A percentile compares a stretch with the other conserved stretches of the same genome.
Evolutionary conservation across 345 rosid species (phyloP).

Genomic region (Ceriops tagal): DNA sequence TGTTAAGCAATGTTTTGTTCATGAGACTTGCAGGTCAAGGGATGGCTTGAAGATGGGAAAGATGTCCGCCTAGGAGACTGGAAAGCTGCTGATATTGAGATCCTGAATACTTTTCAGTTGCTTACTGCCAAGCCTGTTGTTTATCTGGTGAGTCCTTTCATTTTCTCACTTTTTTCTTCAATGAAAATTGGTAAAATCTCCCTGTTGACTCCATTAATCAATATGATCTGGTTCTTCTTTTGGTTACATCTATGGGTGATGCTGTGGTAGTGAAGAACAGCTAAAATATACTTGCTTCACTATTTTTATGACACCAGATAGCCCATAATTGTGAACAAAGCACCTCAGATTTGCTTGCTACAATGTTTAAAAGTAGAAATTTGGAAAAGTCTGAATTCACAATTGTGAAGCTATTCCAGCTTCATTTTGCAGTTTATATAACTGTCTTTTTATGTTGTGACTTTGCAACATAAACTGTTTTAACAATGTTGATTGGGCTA

Average conservation of each 20-base stretch:
- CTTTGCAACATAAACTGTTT: neutral
- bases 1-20: constrained; percentile 4
- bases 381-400: neutral
- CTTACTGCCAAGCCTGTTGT: constrained; percentile 97
- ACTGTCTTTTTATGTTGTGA: too few species aligned
- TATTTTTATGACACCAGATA: too few species aligned
- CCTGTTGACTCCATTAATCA: neutral
- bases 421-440: too few species aligned
- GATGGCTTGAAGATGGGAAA: constrained; percentile 77
- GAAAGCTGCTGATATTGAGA: constrained; percentile 96
- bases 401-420: too few species aligned
- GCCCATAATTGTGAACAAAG: neutral
- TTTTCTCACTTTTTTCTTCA: neutral
- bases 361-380: neutral
- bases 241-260: too few species aligned
- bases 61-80: constrained; percentile 94
- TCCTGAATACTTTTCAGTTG: constrained; percentile 86
- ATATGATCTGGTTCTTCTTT: neutral
- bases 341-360: neutral
- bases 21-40: constrained; percentile 56
- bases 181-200: neutral
- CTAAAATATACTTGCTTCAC: too few species aligned
- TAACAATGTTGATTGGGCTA: neutral
- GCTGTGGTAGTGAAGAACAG: too few species aligned
- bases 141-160: constrained; percentile 60